Conservation (phyloP, 106 monocot species). For the Agapanthus africanus region DNA sequence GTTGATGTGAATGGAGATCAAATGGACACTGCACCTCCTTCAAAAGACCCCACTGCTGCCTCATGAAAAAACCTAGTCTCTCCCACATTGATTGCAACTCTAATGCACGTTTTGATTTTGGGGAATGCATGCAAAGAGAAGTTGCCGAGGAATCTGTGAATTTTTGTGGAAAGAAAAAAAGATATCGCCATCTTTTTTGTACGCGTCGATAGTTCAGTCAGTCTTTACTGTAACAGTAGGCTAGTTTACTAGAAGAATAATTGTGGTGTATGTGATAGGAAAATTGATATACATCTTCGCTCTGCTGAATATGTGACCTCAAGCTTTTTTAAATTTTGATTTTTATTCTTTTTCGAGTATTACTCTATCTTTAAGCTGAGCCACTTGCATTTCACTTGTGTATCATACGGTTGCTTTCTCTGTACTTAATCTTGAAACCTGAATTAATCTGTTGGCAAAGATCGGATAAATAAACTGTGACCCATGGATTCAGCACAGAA, state of each 20-base stretch:
- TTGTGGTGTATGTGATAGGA: neutral
- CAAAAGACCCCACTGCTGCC: neutral
- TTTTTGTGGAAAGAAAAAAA: neutral
- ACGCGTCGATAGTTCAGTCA: neutral
- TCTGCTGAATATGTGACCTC: neutral
- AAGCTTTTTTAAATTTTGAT: neutral
- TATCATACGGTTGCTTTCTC: too few species aligned
- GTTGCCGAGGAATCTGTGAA: neutral
- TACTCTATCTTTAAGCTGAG: neutral
- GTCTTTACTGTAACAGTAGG: constrained; percentile 1
- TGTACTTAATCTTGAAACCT: too few species aligned
- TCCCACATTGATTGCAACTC: too few species aligned
- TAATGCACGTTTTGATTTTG: neutral
- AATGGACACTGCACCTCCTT: constrained; percentile 15
- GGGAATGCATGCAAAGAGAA: neutral
- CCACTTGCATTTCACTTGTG: neutral
- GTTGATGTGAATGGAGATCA: constrained; percentile 24
- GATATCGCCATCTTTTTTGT: neutral
- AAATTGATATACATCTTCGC: neutral
- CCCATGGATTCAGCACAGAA: too few species aligned
- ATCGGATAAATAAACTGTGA: too few species aligned
- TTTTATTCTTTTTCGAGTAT: neutral
- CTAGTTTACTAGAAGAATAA: neutral
- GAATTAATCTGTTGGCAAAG: too few species aligned
- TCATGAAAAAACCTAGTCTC: too few species aligned